phyloP scores from a whole-genome alignment of 305 asterid species.

The Fraxinus sp. region DNA sequence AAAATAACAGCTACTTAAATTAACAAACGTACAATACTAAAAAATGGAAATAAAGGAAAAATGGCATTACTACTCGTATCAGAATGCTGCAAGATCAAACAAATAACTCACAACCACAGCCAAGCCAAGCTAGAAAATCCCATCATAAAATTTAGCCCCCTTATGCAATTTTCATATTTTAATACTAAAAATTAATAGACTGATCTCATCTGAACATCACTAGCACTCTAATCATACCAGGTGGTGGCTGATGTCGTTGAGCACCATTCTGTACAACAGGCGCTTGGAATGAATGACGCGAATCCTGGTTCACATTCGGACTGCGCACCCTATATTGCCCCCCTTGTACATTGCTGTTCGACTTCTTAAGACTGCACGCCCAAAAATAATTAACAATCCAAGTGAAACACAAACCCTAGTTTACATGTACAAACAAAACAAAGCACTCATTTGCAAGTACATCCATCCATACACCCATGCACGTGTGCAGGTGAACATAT shows the following conservation, averaged over 20 bases:
- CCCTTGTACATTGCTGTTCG: constrained; percentile 58
- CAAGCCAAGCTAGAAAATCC: neutral
- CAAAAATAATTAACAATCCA: neutral
- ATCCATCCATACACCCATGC: constrained; percentile 3
- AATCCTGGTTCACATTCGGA: constrained; percentile 39
- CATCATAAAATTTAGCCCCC: neutral
- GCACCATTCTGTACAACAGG: constrained; percentile 57
- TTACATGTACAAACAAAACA: constrained; percentile 11
- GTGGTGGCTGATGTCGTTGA: constrained; percentile 53
- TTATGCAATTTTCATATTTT: neutral
- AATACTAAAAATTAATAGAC: neutral
- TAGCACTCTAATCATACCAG: constrained; percentile 40
- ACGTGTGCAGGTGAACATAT: neutral
- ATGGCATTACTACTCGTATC: neutral
- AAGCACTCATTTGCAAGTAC: constrained; percentile 12
- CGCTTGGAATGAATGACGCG: constrained; percentile 34
- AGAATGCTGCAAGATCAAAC: neutral
- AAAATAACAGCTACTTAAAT: constrained; percentile 16
- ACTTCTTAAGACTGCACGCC: constrained; percentile 49
- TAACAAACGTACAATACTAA: neutral
- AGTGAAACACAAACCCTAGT: constrained; percentile 31
- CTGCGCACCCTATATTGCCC: constrained; percentile 50
- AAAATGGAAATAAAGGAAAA: neutral
- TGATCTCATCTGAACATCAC: neutral
- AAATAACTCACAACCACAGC: neutral